phyloP scores from a whole-genome alignment of 495 filamentous ascomycete genomes.

The Hamigera avellanea region DNA sequence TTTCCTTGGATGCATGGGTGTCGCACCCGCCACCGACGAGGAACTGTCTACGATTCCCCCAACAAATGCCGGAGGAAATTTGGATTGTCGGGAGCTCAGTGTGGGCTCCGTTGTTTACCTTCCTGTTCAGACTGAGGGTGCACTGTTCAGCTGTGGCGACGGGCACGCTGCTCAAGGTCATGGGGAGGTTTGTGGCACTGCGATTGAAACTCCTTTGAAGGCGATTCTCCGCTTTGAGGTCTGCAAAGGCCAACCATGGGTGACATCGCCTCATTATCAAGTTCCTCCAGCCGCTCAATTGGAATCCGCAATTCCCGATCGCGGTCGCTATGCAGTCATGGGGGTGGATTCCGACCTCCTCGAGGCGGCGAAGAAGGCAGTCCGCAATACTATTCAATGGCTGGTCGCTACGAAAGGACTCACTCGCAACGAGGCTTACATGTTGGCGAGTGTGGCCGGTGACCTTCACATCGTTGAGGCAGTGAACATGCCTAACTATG shows the following conservation, averaged over 20 bases:
- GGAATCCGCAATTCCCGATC: slow-evolving; percentile 15
- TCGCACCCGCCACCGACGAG: slow-evolving; percentile 30
- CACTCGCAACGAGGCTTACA: slow-evolving; percentile 34
- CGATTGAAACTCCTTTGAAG: slow-evolving; percentile 41
- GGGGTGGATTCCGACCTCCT: slow-evolving; percentile 31
- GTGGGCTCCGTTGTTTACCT: slow-evolving; percentile 33
- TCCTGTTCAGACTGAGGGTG: slow-evolving; percentile 35
- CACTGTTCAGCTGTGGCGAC: slow-evolving; percentile 41
- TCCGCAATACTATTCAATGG: slow-evolving; percentile 33
- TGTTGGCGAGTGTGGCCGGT: slow-evolving; percentile 34
- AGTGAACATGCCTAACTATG: slow-evolving; percentile 40
- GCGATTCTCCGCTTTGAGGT: slow-evolving; percentile 34
- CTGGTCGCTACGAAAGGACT: slow-evolving; percentile 32
- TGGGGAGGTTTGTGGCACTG: slow-evolving; percentile 42
- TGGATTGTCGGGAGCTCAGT: slow-evolving; percentile 37
- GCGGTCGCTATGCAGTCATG: slow-evolving; percentile 33
- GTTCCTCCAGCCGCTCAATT: slow-evolving; percentile 20
- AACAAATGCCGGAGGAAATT: slow-evolving; percentile 37
- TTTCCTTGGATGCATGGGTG: slow-evolving; percentile 40
- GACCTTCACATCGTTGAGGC: slow-evolving; percentile 35
- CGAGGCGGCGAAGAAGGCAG: slow-evolving; percentile 33
- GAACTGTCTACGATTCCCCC: slow-evolving; percentile 39
- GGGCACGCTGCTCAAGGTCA: slow-evolving; percentile 45
- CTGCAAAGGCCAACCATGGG: slow-evolving; percentile 31
- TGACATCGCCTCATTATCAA: slow-evolving; percentile 31